Evolutionary conservation across 805 yeast genomes (phyloP), one percentile per base, ranked within the genome.

Genomic region (Peterozyma xylosa): DNA sequence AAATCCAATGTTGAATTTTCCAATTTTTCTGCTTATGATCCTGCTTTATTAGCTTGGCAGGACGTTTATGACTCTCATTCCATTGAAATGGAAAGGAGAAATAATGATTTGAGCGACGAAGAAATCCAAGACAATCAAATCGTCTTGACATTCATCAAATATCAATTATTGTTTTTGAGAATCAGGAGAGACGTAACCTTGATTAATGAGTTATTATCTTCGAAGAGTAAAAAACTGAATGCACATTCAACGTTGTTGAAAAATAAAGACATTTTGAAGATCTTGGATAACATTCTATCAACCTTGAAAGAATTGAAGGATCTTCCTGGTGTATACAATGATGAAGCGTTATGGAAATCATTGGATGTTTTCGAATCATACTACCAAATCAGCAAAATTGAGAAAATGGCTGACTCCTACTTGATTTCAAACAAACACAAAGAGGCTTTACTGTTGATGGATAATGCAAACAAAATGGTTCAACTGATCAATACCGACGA

Each of bases 311-410:
- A 82, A 50, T 63, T 88, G 38, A 69, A 74, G 55, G 96, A 88
- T 48, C 71, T 93, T 42, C 96, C 97, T 0, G 98, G 98, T 70
- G 96, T 91, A 15, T 80, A 84, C 56, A 86, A 86, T 42, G 96
- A 88, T 57, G 93, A 85, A 42, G 80, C 73, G 17, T 69, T 91
- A 43, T 59, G 67, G 48, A 63, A 64, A 6, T 75, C 82, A 9
- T 66, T 93, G 37, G 70, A 67, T 11, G 52, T 70, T 13, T 63
- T 87, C 52, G 63, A 66, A 30, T 54, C 57, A 9, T 78, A 67
- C 48, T 85, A 73, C 59, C 53, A 55, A n/a, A 63, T 73, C 34
- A 52, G 62, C 41, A 76, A 76, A 51, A 54, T 70, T 11, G 52
- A 62, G 29, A 58, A 66, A 15, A 55, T 83, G 15, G 76, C 81